phyloP scores from a whole-genome alignment of 257 asterid genomes.

The Eustoma russellianum region DNA sequence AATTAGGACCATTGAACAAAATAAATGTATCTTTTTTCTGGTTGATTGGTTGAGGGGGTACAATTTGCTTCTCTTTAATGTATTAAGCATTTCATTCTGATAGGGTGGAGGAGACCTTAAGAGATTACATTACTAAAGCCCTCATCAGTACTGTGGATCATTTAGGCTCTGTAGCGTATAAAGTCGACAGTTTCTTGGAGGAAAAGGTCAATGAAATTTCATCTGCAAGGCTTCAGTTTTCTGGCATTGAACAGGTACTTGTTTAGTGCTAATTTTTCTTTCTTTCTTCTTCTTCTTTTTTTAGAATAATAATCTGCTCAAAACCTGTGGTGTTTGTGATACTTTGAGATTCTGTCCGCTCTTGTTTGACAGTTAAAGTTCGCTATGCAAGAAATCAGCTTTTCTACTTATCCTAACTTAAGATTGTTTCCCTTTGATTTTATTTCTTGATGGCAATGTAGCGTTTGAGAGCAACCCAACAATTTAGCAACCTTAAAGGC shows the following conservation, averaged over 20 bases:
- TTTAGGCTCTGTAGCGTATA: conserved; percentile 65
- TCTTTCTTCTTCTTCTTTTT: no score
- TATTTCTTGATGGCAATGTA: conserved; percentile 7
- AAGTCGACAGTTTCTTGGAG: conserved; percentile 50
- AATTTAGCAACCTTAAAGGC: conserved; percentile 32
- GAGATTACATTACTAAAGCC: conserved; percentile 55
- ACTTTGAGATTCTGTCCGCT: neutral
- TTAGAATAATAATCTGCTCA: no score
- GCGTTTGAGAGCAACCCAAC: conserved; percentile 36
- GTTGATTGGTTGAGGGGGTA: neutral
- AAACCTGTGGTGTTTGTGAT: no score
- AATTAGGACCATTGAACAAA: no score
- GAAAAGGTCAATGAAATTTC: conserved; percentile 40
- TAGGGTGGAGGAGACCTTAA: conserved; percentile 56
- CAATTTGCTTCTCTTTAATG: neutral
- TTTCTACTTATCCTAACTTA: neutral
- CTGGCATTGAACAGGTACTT: conserved; percentile 58
- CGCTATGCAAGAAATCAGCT: no score
- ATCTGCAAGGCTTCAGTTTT: conserved; percentile 34
- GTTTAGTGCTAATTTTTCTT: no score
- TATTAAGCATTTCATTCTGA: conserved; percentile 1
- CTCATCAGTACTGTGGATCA: conserved; percentile 75
- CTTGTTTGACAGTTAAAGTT: neutral
- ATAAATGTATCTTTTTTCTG: neutral
- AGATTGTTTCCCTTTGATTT: neutral